Conservation (phyloP, 169 alveolate species). For the Plasmodium coatneyi region DNA sequence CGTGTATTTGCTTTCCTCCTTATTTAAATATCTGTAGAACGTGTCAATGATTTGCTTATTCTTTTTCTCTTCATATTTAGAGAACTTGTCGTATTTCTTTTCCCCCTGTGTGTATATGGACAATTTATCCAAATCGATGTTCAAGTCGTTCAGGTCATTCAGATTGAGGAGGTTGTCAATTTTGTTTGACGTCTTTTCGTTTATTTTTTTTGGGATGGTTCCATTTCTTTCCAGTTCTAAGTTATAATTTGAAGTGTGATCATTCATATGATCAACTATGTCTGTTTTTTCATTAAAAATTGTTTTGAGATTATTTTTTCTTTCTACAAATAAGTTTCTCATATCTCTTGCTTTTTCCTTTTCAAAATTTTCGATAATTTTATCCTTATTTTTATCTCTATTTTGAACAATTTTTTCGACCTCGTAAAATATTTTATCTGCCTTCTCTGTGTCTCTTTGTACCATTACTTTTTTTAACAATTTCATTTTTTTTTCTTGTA, state of each 20-base stretch:
- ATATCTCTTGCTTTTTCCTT: conserved; percentile 75
- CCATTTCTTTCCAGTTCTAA: conserved; percentile 61
- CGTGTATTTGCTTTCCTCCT: conserved; percentile 39
- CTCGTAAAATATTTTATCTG: conserved; percentile 72
- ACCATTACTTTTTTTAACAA: conserved; percentile 58
- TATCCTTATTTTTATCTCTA: conserved; percentile 71
- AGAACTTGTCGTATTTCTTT: conserved; percentile 12
- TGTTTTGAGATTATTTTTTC: conserved; percentile 50
- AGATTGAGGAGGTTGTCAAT: conserved; percentile 38
- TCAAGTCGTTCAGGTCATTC: conserved; percentile 16
- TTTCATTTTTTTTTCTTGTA: conserved; percentile 75
- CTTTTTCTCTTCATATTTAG: conserved; percentile 66
- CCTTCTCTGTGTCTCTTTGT: conserved; percentile 57
- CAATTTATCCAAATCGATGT: conserved; percentile 14
- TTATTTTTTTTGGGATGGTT: conserved; percentile 36
- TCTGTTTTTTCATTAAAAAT: conserved; percentile 62
- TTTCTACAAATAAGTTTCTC: conserved; percentile 58
- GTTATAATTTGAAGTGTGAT: conserved; percentile 55
- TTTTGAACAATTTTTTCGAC: conserved; percentile 70
- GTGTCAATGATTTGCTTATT: conserved; percentile 66
- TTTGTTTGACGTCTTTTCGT: conserved; percentile 41
- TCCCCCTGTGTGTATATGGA: background rate
- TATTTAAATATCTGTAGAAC: conserved; percentile 63
- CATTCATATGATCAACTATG: conserved; percentile 59
- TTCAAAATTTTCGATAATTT: conserved; percentile 72